These are phyloP conservation scores for Penicillium sp. DNA, from an alignment of 2,329 filamentous ascomycete species.

Conservation along the genomic window DNA sequence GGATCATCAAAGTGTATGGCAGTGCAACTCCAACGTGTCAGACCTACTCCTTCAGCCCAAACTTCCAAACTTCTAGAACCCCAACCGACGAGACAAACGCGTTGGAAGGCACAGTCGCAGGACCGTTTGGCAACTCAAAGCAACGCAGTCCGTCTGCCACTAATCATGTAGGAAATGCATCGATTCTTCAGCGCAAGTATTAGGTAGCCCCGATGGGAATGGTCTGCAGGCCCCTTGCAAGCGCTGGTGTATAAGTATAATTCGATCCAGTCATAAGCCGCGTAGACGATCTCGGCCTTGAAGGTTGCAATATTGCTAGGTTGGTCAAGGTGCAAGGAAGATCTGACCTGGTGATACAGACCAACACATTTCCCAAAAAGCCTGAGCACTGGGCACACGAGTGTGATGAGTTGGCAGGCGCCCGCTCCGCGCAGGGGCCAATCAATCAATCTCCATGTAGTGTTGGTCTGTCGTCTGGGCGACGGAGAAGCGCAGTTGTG, in stretches of 20 bases:
- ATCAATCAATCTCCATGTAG: conserved; percentile 16
- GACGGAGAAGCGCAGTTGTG: conserved; percentile 17
- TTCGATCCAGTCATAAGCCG: not conserved
- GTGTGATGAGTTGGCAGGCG: conserved; percentile 26
- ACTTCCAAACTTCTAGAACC: not conserved
- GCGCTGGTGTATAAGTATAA: not conserved
- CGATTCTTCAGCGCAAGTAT: conserved; percentile 5
- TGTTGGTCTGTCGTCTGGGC: conserved; percentile 20
- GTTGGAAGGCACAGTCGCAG: not conserved
- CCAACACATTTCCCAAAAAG: not conserved
- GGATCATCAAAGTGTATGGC: not conserved
- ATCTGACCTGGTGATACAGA: not conserved
- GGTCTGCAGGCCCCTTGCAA: conserved; percentile 20
- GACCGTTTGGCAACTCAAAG: conserved; percentile 4
- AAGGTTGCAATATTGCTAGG: not conserved
- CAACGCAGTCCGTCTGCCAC: not conserved
- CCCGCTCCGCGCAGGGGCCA: conserved; percentile 11
- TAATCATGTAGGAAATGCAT: conserved; percentile 10
- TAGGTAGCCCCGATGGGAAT: conserved; percentile 21
- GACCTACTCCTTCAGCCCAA: too few relatives aligned
- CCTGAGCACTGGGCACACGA: not conserved
- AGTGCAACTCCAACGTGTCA: not conserved
- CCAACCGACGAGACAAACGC: not conserved
- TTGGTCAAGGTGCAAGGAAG: not conserved
- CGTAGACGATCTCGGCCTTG: not conserved